Evolutionary conservation across 2,329 filamentous ascomycete species (phyloP).

Genomic region (Trichoderma lentiforme): DNA sequence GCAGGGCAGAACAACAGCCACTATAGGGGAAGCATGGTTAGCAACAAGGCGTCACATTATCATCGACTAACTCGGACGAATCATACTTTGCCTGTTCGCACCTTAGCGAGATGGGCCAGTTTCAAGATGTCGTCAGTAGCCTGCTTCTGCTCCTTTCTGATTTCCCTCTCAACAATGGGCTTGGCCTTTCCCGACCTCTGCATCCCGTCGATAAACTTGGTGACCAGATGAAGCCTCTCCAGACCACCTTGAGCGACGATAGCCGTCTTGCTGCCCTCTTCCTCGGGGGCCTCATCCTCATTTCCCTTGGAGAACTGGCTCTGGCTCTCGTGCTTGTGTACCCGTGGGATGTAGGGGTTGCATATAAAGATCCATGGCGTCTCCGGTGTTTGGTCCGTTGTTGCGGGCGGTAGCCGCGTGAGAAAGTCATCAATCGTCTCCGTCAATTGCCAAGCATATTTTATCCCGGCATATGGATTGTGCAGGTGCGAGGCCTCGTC

Average conservation of each 20-base stretch:
- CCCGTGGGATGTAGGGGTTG: slow-evolving; percentile 55
- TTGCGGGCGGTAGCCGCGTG: slow-evolving; percentile 63
- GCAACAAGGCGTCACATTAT: not conserved
- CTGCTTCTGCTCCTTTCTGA: slow-evolving; percentile 48
- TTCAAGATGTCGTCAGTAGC: slow-evolving; percentile 55
- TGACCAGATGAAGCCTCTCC: slow-evolving; percentile 46
- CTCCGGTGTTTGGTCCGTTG: slow-evolving; percentile 44
- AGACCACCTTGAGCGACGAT: slow-evolving; percentile 52
- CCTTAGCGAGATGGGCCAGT: slow-evolving; percentile 56
- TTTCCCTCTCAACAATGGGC: slow-evolving; percentile 40
- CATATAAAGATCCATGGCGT: slow-evolving; percentile 71
- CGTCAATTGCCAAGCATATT: slow-evolving; percentile 58
- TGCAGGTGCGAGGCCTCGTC: slow-evolving; percentile 39
- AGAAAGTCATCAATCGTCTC: slow-evolving; percentile 67
- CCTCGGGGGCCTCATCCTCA: slow-evolving; percentile 48
- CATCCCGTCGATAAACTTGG: slow-evolving; percentile 48
- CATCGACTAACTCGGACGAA: not conserved
- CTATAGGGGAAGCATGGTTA: slow-evolving; percentile 34
- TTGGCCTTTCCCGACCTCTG: slow-evolving; percentile 34
- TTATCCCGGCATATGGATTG: slow-evolving; percentile 57
- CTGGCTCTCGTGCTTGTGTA: slow-evolving; percentile 31
- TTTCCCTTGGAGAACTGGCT: slow-evolving; percentile 42
- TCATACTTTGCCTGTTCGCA: slow-evolving; percentile 63
- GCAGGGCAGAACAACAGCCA: slow-evolving; percentile 70
- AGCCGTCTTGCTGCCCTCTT: slow-evolving; percentile 43